Conservation (phyloP, 2,329 filamentous ascomycete genomes). For the Botryotinia convoluta region DNA sequence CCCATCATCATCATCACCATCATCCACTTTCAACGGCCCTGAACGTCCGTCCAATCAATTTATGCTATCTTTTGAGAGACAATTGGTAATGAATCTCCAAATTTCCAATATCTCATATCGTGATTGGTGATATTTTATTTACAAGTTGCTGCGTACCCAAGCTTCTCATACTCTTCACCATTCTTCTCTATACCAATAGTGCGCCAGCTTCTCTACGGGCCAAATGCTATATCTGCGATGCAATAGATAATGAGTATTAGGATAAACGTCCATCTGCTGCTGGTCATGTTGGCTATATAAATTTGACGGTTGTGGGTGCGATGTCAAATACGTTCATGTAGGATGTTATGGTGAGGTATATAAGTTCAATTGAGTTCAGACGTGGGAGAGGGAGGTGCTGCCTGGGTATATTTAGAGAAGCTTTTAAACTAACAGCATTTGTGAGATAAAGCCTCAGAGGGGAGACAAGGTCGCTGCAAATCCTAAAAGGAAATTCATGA, state of each 20-base stretch:
- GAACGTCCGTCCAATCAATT: not conserved
- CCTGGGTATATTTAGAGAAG: conserved; percentile 26
- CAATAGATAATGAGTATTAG: conserved; percentile 53
- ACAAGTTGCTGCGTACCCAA: conserved; percentile 47
- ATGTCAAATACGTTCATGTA: conserved; percentile 54
- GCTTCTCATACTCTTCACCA: conserved; percentile 57
- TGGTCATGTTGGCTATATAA: conserved; percentile 47
- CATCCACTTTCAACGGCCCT: not conserved
- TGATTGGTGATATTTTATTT: not conserved
- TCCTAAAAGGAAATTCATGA: conserved; percentile 29
- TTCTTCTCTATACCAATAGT: conserved; percentile 55
- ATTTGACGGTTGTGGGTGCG: conserved; percentile 48
- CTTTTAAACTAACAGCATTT: too few species aligned
- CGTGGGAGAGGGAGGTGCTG: conserved; percentile 28
- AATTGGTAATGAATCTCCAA: not conserved
- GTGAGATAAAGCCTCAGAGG: conserved; percentile 32
- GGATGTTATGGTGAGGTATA: conserved; percentile 36
- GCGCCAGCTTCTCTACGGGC: conserved; percentile 49
- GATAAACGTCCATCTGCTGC: conserved; percentile 53
- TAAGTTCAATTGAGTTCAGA: conserved; percentile 28
- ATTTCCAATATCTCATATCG: not conserved
- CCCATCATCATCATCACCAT: not conserved
- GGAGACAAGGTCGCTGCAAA: conserved; percentile 32
- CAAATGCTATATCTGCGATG: conserved; percentile 52
- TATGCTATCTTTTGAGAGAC: not conserved